These are phyloP conservation scores for Dryas drummondii DNA, from an alignment of 306 rosid genomes.

Conservation along the genomic window DNA sequence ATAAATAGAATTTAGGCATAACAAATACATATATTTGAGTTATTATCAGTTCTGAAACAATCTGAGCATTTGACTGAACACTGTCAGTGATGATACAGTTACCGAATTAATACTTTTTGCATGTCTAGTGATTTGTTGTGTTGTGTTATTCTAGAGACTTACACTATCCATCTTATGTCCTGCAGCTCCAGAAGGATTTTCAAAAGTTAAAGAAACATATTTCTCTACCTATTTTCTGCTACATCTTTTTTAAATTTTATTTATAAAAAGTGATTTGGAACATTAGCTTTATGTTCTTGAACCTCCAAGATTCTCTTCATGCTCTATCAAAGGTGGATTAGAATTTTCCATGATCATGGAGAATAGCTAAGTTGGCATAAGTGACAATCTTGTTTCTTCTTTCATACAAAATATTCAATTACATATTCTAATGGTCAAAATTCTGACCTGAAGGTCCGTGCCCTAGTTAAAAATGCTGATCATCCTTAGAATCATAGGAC, in stretches of 20 bases:
- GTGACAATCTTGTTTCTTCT: slow-evolving; percentile 1
- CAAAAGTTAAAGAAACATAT: background rate
- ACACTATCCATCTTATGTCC: background rate
- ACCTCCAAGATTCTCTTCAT: background rate
- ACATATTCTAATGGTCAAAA: background rate
- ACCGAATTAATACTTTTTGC: background rate
- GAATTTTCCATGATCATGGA: background rate
- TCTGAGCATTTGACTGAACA: background rate
- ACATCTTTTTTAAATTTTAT: background rate
- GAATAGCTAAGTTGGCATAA: background rate
- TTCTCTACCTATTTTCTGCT: background rate
- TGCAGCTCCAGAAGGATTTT: background rate
- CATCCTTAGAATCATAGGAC: background rate
- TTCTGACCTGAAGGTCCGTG: background rate
- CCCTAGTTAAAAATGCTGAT: background rate
- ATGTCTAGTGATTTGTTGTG: background rate
- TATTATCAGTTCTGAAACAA: no score
- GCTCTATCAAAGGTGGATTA: background rate
- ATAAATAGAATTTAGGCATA: no score
- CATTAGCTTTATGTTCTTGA: background rate
- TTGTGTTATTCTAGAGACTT: background rate
- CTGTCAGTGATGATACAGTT: background rate
- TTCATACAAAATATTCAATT: background rate
- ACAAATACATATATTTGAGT: no score
- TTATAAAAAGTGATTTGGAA: background rate